phyloP scores from a whole-genome alignment of 129 eudicot species.

The Calendula officinalis region DNA sequence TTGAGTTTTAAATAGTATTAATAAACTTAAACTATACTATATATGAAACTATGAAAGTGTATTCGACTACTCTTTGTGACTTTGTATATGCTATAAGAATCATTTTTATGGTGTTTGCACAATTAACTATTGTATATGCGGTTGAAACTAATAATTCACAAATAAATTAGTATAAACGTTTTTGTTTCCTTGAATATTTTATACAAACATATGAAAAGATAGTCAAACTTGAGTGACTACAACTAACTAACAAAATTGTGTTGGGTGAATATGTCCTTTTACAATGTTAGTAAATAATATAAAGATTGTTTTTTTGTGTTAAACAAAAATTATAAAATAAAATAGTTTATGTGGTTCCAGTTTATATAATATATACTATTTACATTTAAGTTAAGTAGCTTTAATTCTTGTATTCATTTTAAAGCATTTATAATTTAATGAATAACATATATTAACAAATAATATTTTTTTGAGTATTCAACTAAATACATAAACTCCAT shows the following conservation, averaged over 20 bases:
- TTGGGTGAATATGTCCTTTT: slow-evolving; percentile 9
- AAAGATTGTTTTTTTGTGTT: background rate
- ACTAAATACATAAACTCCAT: no score
- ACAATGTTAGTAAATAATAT: background rate
- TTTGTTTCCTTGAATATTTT: background rate
- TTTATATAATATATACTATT: background rate
- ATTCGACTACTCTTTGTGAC: no score
- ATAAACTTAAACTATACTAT: no score
- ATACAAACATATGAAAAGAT: background rate
- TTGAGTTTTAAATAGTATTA: no score
- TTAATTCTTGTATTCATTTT: no score
- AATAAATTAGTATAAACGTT: background rate
- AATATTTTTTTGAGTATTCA: no score
- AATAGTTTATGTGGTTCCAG: background rate
- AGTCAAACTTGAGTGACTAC: background rate
- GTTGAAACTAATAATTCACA: background rate
- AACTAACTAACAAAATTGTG: slow-evolving; percentile 5
- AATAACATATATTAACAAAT: no score
- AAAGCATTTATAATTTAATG: no score
- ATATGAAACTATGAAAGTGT: no score
- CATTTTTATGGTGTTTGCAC: no score
- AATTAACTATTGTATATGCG: background rate
- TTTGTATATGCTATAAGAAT: no score
- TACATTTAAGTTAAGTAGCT: background rate
- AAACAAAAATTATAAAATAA: no score